Percentiles rank a stretch among this genome's conserved stretches.
phyloP scores from a whole-genome alignment of 2,329 filamentous ascomycete species.

The Ophiocordyceps camponoti-leonardi region DNA sequence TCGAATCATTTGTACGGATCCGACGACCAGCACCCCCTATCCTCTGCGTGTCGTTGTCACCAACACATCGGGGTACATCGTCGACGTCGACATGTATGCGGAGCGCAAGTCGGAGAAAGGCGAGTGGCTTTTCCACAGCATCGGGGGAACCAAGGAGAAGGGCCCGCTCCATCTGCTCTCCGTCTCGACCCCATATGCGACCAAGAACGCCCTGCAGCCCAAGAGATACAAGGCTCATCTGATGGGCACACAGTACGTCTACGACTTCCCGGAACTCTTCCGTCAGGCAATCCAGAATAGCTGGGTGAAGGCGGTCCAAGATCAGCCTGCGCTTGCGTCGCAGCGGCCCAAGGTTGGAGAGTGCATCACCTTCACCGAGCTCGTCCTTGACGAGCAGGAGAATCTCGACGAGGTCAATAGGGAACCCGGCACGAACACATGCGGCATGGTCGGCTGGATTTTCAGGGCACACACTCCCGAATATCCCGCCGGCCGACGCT shows the following conservation, averaged over 20 bases:
- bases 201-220: slow-evolving; percentile 96
- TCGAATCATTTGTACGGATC: slow-evolving; percentile 93
- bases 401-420: slow-evolving; percentile 84
- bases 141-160: slow-evolving; percentile 87
- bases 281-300: slow-evolving; percentile 92
- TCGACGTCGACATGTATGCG: slow-evolving; percentile 92
- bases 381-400: slow-evolving; percentile 88
- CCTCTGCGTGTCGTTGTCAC: slow-evolving; percentile 92
- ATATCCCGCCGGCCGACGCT: slow-evolving; percentile 80
- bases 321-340: slow-evolving; percentile 55
- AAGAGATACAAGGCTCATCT: slow-evolving; percentile 99
- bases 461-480: slow-evolving; percentile 89
- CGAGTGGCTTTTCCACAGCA: slow-evolving; percentile 97
- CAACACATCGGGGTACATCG: slow-evolving; percentile 95
- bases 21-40: slow-evolving; percentile 65
- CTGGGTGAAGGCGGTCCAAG: slow-evolving; percentile 63
- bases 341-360: slow-evolving; percentile 76
- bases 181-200: slow-evolving; percentile 83
- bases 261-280: slow-evolving; percentile 99
- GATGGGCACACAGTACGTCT: slow-evolving; percentile 98
- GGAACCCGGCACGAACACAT: slow-evolving; percentile 85
- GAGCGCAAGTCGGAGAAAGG: slow-evolving; percentile 97
- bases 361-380: slow-evolving; percentile 84
- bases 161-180: slow-evolving; percentile 88
- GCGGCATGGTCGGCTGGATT: slow-evolving; percentile 98